Evolutionary conservation across 228 moss, liverwort and hornwort species (phyloP), one percentile per base, ranked within the genome.

Genomic region (Sphagnum magellanicum): DNA sequence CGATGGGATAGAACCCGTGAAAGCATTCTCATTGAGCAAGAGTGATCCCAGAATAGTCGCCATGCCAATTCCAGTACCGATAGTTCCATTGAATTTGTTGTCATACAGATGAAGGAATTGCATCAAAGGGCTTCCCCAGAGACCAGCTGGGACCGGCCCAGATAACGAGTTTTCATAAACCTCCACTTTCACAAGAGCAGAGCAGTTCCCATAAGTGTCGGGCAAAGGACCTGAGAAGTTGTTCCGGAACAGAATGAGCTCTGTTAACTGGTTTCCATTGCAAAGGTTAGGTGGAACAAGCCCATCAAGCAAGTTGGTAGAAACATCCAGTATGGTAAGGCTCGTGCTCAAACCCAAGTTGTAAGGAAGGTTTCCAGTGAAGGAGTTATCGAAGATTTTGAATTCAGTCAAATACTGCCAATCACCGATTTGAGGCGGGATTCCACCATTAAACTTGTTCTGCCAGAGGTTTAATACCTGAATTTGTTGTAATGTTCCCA

Each of bases 181-280:
- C 0, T 77, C 77, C 7, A 88, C 51, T 12, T 61, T 61, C 6
- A 4, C 15, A 52, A 91, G 74, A 14, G 47, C 66, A 13, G 76
- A 51, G 79, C 90, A 91, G 11, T 16, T 76, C 50, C 83, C 85
- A 12, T 77, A 75, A 0, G 59, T 70, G 12, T 76, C 70, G 0
- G 90, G 90, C 53, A 91, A 68, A 5, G 58, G 6, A n/a, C 90
- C 90, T 10, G 81, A 76, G 16, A 91, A 67, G 7, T 66, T 16
- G 68, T 91, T 91, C 57, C 59, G 12, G 63, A 73, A 73, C 13
- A 74, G 71, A 61, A 72, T 74, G 53, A 76, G 76, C 15, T n/a
- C 14, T 1, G 13, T 14, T 67, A 88, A 50, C 6, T 46, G 16
- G 50, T 76, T 77, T 32, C 77, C 74, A 5, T 60, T 51, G 68